phyloP scores from a whole-genome alignment of 1,284 basidiomycete species.

The Naganishia sp. region DNA sequence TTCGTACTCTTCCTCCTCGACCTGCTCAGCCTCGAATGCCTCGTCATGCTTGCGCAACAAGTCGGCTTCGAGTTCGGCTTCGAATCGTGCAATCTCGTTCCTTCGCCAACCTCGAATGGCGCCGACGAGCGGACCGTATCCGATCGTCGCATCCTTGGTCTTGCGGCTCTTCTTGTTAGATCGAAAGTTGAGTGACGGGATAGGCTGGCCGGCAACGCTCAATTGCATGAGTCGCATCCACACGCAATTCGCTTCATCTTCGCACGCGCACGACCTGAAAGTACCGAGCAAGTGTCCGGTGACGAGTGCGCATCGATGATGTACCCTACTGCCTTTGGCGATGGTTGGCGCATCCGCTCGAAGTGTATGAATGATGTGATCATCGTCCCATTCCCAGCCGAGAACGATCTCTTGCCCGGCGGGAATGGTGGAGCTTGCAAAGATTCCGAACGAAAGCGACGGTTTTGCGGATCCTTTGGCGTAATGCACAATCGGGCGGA shows the following conservation, averaged over 20 bases:
- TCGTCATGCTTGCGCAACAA: constrained; percentile 55
- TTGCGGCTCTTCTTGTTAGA: constrained; percentile 28
- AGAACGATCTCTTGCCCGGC: constrained; percentile 84
- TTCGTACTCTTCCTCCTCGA: constrained; percentile 4
- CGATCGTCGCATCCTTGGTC: constrained; percentile 35
- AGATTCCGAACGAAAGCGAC: constrained; percentile 73
- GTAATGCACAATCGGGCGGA: constrained; percentile 64
- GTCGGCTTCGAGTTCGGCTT: constrained; percentile 39
- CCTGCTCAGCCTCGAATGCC: constrained; percentile 41
- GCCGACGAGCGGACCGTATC: constrained; percentile 69
- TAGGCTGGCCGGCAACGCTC: constrained; percentile 50
- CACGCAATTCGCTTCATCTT: constrained; percentile 65
- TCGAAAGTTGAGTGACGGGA: constrained; percentile 32
- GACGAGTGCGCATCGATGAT: constrained; percentile 66
- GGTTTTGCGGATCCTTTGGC: constrained; percentile 46
- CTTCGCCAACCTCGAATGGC: constrained; percentile 64
- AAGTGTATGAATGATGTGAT: constrained; percentile 79
- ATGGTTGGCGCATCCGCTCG: constrained; percentile 38
- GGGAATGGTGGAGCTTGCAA: constrained; percentile 74
- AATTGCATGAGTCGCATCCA: constrained; percentile 67
- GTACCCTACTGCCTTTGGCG: constrained; percentile 50
- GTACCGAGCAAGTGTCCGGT: constrained; percentile 71
- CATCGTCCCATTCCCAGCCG: constrained; percentile 97
- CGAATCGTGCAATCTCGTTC: constrained; percentile 45
- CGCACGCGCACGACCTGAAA: constrained; percentile 76